Conservation (phyloP, 208 protist species). For the Trypanosoma caninum region DNA sequence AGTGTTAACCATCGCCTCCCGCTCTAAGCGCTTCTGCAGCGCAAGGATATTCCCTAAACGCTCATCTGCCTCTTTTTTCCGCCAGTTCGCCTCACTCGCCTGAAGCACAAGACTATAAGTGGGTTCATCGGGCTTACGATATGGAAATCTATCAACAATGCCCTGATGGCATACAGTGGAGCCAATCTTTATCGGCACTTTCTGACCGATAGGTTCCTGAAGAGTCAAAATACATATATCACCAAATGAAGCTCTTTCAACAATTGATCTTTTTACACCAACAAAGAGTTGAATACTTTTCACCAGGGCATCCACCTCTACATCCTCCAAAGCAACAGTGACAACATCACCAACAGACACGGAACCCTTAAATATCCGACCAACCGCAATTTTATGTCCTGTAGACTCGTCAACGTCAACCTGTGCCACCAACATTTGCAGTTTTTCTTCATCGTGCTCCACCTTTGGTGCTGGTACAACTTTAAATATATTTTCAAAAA, state of each 20-base stretch:
- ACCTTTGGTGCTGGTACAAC: conserved; percentile 70
- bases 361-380: conserved; percentile 89
- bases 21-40: conserved; percentile 79
- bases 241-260: conserved; percentile 63
- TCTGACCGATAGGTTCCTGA: conserved; percentile 81
- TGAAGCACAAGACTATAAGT: conserved; percentile 92
- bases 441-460: conserved; percentile 33
- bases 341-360: conserved; percentile 87
- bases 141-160: conserved; percentile 69
- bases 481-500: conserved; percentile 95
- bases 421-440: conserved; percentile 95
- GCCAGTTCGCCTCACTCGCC: conserved; percentile 89
- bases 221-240: conserved; percentile 86
- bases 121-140: conserved; percentile 93
- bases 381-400: conserved; percentile 89
- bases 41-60: conserved; percentile 52
- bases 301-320: conserved; percentile 79
- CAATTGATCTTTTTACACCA: conserved; percentile 73
- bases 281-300: conserved; percentile 84
- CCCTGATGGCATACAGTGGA: conserved; percentile 75
- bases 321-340: conserved; percentile 81
- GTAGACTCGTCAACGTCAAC: conserved; percentile 86
- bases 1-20: conserved; percentile 94
- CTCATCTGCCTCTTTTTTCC: conserved; percentile 87
- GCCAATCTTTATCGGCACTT: conserved; percentile 89